These are phyloP conservation scores for Puccinia triticina DNA, from an alignment of 1,284 basidiomycete genomes.

Conservation along the genomic window DNA sequence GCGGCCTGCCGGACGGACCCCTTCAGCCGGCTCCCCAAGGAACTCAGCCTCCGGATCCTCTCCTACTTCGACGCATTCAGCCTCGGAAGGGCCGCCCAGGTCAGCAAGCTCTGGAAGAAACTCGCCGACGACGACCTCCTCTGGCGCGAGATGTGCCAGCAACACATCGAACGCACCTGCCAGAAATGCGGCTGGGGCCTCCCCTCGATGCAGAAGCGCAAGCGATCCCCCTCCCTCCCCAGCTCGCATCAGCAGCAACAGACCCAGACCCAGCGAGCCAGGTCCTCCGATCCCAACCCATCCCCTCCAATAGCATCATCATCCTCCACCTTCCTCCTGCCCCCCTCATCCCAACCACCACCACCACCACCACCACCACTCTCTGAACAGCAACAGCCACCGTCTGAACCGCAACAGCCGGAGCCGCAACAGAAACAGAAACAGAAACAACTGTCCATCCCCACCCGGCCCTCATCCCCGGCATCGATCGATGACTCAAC, in stretches of 20 bases:
- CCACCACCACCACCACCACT: not conserved
- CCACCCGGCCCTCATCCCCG: constrained; percentile 2
- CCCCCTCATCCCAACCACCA: not conserved
- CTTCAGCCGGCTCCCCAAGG: constrained; percentile 84
- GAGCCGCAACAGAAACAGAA: no score
- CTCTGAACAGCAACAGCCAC: no score
- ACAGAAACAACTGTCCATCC: constrained; percentile 15
- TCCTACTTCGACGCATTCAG: constrained; percentile 92
- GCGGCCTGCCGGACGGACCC: constrained; percentile 95
- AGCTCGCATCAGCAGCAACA: not conserved
- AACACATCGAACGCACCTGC: constrained; percentile 97
- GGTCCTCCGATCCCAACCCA: constrained; percentile 55
- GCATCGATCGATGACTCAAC: constrained; percentile 63
- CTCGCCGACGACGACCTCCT: constrained; percentile 95
- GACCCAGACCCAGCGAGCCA: no score
- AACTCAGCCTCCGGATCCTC: constrained; percentile 86
- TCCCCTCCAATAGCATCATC: constrained; percentile 45
- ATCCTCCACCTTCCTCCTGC: constrained; percentile 53
- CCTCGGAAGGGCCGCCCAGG: constrained; percentile 92
- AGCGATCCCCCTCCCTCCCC: constrained; percentile 54
- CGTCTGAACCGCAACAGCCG: no score
- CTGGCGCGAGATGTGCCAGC: constrained; percentile 96
- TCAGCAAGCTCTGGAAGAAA: constrained; percentile 79
- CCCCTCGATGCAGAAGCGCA: constrained; percentile 79
- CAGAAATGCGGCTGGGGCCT: constrained; percentile 97